Evolutionary conservation across 305 asterid species (phyloP), one percentile per base, ranked within the genome.

Genomic region (Fraxinus albicans): DNA sequence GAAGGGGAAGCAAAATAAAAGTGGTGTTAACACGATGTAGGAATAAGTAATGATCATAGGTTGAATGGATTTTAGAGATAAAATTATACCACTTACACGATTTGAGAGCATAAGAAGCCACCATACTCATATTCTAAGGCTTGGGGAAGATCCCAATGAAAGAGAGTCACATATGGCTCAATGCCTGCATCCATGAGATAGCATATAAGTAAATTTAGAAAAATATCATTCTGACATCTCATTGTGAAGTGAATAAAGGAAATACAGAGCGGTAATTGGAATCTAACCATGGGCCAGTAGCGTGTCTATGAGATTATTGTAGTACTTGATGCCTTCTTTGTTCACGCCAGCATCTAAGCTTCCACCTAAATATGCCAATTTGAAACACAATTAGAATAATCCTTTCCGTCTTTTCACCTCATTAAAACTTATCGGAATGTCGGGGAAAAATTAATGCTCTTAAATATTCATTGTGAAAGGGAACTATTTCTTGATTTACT

Each of bases 81-180:
- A 60, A n/a, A 35, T 1, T 15, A 21, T 7, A 27, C 0, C 19
- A 35, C 88, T 79, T 82, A 85, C 88, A 83, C 25, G 1, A 86
- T 83, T n/a, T 44, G 47, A 1, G 77, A 35, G 47, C 42, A 29
- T 40, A 82, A 33, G 60, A 80, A 86, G 12, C 88, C 86, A 50
- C 84, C 84, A 34, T 86, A 86, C 10, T 83, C 82, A n/a, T 65
- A 38, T 72, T 86, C 86, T 9, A 86, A 10, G 1, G 82, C 75
- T 80, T 83, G 88, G 3, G 88, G 88, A 17, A 80, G 69, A 77
- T 86, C 88, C 84, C 84, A 83, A 38, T 86, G 88, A 19, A 82
- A 86, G 19, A 86, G 79, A 0, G 88, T 86, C 9, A 77, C 86
- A 19, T 69, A 83, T 27, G 86, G 86, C 19, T 65, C 38, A 17